Percentiles rank a stretch among this genome's conserved stretches.
Conservation (phyloP, 768 basidiomycete genomes). For the Kwoniella sp. region DNA sequence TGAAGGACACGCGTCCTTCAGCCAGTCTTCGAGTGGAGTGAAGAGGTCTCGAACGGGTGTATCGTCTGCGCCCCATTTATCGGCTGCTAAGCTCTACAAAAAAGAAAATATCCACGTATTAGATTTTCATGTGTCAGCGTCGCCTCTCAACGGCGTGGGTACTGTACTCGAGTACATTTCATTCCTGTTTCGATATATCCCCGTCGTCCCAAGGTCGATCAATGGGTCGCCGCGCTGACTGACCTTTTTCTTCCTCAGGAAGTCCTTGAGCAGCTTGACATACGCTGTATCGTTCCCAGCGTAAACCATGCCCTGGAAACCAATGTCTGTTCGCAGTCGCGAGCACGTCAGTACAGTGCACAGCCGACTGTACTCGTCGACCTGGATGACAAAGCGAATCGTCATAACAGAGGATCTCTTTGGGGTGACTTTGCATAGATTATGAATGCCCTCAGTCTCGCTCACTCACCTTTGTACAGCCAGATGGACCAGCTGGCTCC, state of each 20-base stretch:
- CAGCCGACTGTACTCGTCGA: no score
- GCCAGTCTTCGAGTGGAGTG: slow-evolving; percentile 65
- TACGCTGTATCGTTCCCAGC: slow-evolving; percentile 70
- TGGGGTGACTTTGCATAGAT: no score
- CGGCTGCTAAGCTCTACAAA: slow-evolving; percentile 65
- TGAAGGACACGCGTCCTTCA: slow-evolving; percentile 54
- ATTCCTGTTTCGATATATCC: no score
- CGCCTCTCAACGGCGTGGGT: no score
- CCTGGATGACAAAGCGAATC: no score
- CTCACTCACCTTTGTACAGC: slow-evolving; percentile 66
- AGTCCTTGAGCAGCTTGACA: slow-evolving; percentile 68
- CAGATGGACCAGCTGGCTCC: slow-evolving; percentile 71
- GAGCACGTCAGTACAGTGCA: no score
- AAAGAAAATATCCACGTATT: no score
- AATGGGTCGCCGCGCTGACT: slow-evolving; percentile 8
- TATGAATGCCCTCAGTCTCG: no score
- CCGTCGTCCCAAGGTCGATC: not conserved
- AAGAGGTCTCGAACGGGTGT: slow-evolving; percentile 63
- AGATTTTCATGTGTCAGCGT: no score
- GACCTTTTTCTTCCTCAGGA: slow-evolving; percentile 73
- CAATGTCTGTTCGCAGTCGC: slow-evolving; percentile 34
- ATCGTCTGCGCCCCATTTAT: slow-evolving; percentile 76
- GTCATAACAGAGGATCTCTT: no score
- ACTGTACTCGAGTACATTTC: no score
- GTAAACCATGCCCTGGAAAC: slow-evolving; percentile 77